Conservation (phyloP, 108 stramenopile genomes). For the Chaetoceros tenuissimus region DNA sequence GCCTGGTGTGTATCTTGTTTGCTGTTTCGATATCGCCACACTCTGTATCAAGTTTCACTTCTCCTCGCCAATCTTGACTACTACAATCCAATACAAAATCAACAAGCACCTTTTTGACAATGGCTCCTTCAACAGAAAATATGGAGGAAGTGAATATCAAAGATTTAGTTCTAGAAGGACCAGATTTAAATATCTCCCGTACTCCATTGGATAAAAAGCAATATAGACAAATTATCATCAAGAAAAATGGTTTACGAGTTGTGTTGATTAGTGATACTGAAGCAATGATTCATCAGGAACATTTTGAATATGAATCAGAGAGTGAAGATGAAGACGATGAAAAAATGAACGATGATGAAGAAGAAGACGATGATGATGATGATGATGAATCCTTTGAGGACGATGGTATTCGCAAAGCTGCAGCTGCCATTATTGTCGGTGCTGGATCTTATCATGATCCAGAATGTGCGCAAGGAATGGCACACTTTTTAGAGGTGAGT, state of each 20-base stretch:
- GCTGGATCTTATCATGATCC: conserved; percentile 92
- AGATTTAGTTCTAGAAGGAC: conserved; percentile 1
- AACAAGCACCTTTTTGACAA: no score
- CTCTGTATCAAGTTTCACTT: no score
- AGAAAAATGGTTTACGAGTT: conserved; percentile 70
- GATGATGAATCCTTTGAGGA: conserved; percentile 28
- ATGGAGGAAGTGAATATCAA: no score
- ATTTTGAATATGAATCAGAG: conserved; percentile 7
- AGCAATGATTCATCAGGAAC: conserved; percentile 55
- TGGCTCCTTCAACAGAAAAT: no score
- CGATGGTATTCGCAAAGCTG: conserved; percentile 64
- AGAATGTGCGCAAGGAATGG: conserved; percentile 73
- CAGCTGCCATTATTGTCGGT: conserved; percentile 89
- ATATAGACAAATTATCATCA: conserved; percentile 69
- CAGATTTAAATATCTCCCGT: conserved; percentile 13
- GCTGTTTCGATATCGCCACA: no score
- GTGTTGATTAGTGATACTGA: conserved; percentile 70
- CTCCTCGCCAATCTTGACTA: no score
- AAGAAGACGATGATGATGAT: conserved; percentile 6
- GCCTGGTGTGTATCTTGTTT: no score
- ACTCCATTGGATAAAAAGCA: conserved; percentile 54
- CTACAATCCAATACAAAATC: no score
- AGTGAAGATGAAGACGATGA: conserved; percentile 30
- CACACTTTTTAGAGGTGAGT: conserved; percentile 96
- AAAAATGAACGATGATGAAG: conserved; percentile 22